Evolutionary conservation across 805 yeast genomes (phyloP), one percentile per base, ranked within the genome.

Genomic region (Metschnikowia cubensis): DNA sequence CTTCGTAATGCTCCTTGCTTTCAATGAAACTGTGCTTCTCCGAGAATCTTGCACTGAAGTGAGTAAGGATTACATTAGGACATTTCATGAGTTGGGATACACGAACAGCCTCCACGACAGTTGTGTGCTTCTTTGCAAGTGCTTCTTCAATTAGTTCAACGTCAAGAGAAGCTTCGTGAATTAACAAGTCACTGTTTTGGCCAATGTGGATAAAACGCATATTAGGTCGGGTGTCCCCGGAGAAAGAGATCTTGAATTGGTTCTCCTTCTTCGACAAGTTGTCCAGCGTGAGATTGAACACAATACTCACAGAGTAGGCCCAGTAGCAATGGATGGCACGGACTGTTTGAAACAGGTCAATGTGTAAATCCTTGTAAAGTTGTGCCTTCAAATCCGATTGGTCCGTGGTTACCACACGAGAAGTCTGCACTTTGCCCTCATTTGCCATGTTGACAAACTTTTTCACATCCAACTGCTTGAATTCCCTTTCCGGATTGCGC

Each of bases 171-270:
- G 97, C 91, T 65, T 94, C 99, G 66, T 94, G 99, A 44, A 94
- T 83, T 51, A 94, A 74, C 44, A 94, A 65, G 61, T 89, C 92
- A 25, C 89, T 80, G 11, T 72, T 65, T 18, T 62, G 52, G 1
- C 97, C 98, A 47, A 88, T 78, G 2, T 69, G 74, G 0, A 85
- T 80, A 66, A 90, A 90, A 44, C 64, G 68, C 3, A 69, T 61
- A 55, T 82, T 84, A 0, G 99, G 99, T 59, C 97, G 80, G 0
- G 98, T 89, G 63, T 94, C 99, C 11, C 99, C 99, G 2, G 97
- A 89, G 64, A 88, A 94, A 0, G 97, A 85, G 1, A 91, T 73
- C 57, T 81, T 85, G 71, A 89, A 89, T 0, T 61, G 51, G 15
- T 65, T 68, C 2, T 58, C 50, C 1, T 52, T 55, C 49, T 66